phyloP scores from a whole-genome alignment of 805 yeast genomes.

The Saccharomycopsis schoenii region DNA sequence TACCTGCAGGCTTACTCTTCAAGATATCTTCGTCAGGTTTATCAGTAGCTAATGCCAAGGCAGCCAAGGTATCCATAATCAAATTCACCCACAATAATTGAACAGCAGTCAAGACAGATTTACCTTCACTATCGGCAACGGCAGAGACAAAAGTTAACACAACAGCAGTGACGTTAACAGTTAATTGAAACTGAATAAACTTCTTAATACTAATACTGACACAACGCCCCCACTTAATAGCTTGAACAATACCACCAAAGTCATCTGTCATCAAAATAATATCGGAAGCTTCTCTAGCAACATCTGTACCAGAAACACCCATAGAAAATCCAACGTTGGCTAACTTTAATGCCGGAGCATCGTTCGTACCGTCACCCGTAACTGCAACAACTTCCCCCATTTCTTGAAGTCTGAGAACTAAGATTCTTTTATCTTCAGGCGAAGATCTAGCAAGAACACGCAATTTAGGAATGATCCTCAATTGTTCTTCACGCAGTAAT shows the following conservation, averaged over 20 bases:
- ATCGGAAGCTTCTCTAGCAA: slow-evolving; percentile 95
- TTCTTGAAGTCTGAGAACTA: slow-evolving; percentile 70
- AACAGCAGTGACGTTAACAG: slow-evolving; percentile 96
- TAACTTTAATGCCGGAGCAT: slow-evolving; percentile 92
- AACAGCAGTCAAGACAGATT: slow-evolving; percentile 91
- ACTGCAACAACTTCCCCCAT: slow-evolving; percentile 95
- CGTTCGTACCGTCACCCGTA: slow-evolving; percentile 99
- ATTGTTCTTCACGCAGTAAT: slow-evolving; percentile 46
- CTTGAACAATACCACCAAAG: slow-evolving; percentile 88
- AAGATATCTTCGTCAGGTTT: slow-evolving; percentile 81
- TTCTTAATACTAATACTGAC: slow-evolving; percentile 91
- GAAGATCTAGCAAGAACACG: slow-evolving; percentile 88
- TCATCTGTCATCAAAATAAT: slow-evolving; percentile 90
- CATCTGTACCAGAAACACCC: slow-evolving; percentile 99
- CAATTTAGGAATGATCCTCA: slow-evolving; percentile 55
- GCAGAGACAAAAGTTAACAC: slow-evolving; percentile 88
- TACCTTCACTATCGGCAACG: slow-evolving; percentile 67
- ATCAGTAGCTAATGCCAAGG: slow-evolving; percentile 94
- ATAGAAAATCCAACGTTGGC: slow-evolving; percentile 98
- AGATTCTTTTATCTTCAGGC: slow-evolving; percentile 86
- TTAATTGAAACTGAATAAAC: slow-evolving; percentile 91
- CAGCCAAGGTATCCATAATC: slow-evolving; percentile 98
- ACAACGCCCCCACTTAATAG: slow-evolving; percentile 97
- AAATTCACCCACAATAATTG: slow-evolving; percentile 95
- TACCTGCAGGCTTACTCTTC: slow-evolving; percentile 75